Evolutionary conservation across 2,329 filamentous ascomycete species (phyloP).

Genomic region (Trichoderma atrobrunneum): DNA sequence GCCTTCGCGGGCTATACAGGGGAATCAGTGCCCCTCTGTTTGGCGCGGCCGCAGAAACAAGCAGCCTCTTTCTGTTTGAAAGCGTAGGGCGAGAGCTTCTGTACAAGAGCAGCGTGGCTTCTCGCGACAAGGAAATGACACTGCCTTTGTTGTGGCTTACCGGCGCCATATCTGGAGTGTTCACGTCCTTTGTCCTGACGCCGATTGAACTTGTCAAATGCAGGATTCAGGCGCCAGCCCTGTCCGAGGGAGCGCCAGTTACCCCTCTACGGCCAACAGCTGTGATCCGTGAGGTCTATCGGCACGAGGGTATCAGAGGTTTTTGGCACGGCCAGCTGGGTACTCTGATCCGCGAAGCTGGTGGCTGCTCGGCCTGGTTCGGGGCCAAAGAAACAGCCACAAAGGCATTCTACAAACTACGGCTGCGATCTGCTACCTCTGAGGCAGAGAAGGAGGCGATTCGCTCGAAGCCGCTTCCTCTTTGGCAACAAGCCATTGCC

Average conservation of each 20-base stretch:
- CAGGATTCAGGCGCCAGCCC: slow-evolving; percentile 81
- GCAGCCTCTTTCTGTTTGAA: slow-evolving; percentile 90
- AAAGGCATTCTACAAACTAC: slow-evolving; percentile 62
- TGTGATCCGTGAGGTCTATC: slow-evolving; percentile 77
- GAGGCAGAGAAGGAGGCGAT: slow-evolving; percentile 41
- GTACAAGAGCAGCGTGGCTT: slow-evolving; percentile 50
- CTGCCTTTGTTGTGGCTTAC: slow-evolving; percentile 74
- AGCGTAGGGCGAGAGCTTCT: slow-evolving; percentile 67
- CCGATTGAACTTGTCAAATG: slow-evolving; percentile 98
- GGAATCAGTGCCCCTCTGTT: slow-evolving; percentile 89
- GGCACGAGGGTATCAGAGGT: slow-evolving; percentile 74
- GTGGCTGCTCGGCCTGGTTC: slow-evolving; percentile 94
- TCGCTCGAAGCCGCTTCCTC: slow-evolving; percentile 57
- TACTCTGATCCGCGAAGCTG: slow-evolving; percentile 89
- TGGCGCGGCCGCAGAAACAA: slow-evolving; percentile 88
- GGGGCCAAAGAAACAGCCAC: slow-evolving; percentile 81
- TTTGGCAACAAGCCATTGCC: slow-evolving; percentile 84
- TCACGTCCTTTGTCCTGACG: slow-evolving; percentile 87
- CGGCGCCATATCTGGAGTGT: slow-evolving; percentile 81
- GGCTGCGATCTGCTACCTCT: slow-evolving; percentile 42
- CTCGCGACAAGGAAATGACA: slow-evolving; percentile 60
- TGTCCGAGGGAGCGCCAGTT: slow-evolving; percentile 40
- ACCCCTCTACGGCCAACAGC: slow-evolving; percentile 61
- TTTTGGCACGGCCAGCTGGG: slow-evolving; percentile 97
- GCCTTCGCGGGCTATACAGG: slow-evolving; percentile 79